A percentile compares a stretch with the other conserved stretches of the same genome.
Conservation (phyloP, 2,329 filamentous ascomycete species). For the Fusarium praegraminearum region DNA sequence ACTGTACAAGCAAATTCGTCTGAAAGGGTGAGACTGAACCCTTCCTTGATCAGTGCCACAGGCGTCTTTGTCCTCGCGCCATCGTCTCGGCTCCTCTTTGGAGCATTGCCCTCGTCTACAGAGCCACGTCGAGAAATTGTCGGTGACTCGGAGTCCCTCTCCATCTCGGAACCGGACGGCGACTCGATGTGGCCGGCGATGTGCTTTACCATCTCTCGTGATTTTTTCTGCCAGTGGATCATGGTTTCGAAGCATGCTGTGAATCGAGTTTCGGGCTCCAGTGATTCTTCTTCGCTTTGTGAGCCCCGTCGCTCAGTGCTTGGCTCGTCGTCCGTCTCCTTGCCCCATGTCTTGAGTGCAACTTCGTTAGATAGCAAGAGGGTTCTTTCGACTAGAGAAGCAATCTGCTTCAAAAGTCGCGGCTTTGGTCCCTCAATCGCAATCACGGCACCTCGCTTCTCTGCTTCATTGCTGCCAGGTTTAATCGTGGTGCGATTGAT, state of each 20-base stretch:
- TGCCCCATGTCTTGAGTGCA: constrained; percentile 59
- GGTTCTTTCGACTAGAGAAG: constrained; percentile 73
- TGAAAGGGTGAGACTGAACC: constrained; percentile 83
- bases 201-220: constrained; percentile 73
- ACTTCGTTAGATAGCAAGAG: constrained; percentile 61
- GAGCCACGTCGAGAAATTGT: constrained; percentile 26
- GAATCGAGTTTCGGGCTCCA: constrained; percentile 57
- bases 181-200: constrained; percentile 52
- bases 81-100: constrained; percentile 12
- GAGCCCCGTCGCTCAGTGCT: constrained; percentile 19
- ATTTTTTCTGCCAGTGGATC: constrained; percentile 80
- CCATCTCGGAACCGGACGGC: constrained; percentile 20
- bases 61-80: constrained; percentile 60
- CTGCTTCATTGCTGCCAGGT: constrained; percentile 49
- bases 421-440: constrained; percentile 81
- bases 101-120: constrained; percentile 15
- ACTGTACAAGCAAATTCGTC: constrained; percentile 80
- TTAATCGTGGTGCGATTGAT: constrained; percentile 75
- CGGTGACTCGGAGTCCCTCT: constrained; percentile 12
- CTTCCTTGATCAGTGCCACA: constrained; percentile 79
- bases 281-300: constrained; percentile 29
- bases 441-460: constrained; percentile 80
- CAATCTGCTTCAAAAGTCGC: constrained; percentile 65
- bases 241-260: constrained; percentile 75
- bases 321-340: constrained; percentile 46